phyloP scores from a whole-genome alignment of 208 protist genomes.

The Trypanosoma rangeli region DNA sequence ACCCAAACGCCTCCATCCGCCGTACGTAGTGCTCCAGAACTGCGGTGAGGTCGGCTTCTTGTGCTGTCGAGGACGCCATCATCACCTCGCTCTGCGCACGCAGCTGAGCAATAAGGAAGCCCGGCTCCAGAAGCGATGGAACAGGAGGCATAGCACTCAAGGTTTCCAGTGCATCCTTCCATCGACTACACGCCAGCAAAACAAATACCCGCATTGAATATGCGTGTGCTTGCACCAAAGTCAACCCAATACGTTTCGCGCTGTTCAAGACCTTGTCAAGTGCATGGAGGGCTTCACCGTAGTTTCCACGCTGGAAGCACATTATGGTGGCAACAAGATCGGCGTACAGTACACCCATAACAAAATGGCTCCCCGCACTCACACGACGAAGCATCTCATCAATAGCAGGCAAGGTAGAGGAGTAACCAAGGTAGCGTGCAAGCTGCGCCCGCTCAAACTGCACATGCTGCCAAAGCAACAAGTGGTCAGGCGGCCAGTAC shows the following conservation, averaged over 20 bases:
- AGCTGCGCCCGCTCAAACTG: constrained; percentile 60
- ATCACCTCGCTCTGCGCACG: constrained; percentile 21
- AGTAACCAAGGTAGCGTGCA: constrained; percentile 57
- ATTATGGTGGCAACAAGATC: constrained; percentile 50
- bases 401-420: constrained; percentile 27
- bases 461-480: constrained; percentile 59
- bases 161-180: constrained; percentile 21
- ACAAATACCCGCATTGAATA: constrained; percentile 16
- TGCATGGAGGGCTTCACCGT: constrained; percentile 32
- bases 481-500: constrained; percentile 73
- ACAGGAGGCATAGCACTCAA: constrained; percentile 3
- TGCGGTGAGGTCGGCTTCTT: constrained; percentile 11
- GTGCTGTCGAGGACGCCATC: constrained; percentile 4
- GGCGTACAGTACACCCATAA: constrained; percentile 59
- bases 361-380: constrained; percentile 47
- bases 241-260: constrained; percentile 47
- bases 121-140: constrained; percentile 18
- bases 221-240: constrained; percentile 16
- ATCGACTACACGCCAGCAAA: constrained; percentile 20
- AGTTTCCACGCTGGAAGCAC: constrained; percentile 36
- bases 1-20: constrained; percentile 24
- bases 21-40: constrained; percentile 15
- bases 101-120: constrained; percentile 21
- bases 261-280: constrained; percentile 31
- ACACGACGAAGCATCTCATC: constrained; percentile 36